Conservation (phyloP, 2,329 filamentous ascomycete species). For the Pseudogymnoascus sp. region DNA sequence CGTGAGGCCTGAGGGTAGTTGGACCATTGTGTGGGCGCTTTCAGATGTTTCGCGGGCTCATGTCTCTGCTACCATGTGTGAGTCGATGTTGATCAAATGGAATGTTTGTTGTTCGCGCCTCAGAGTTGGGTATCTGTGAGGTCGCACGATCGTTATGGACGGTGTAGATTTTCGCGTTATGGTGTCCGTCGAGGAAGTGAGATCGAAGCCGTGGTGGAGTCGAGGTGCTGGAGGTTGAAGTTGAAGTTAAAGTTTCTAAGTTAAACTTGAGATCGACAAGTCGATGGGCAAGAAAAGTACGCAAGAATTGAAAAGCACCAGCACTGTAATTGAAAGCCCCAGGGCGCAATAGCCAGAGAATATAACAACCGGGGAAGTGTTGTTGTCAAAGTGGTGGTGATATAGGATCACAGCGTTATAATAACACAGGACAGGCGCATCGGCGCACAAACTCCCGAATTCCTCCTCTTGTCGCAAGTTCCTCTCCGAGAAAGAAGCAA, state of each 20-base stretch:
- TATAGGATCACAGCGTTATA: slow-evolving; percentile 3
- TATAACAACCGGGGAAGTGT: background rate
- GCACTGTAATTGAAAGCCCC: background rate
- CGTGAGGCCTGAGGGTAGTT: slow-evolving; percentile 67
- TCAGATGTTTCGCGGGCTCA: background rate
- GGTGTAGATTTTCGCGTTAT: slow-evolving; percentile 8
- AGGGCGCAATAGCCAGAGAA: background rate
- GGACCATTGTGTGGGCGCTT: slow-evolving; percentile 57
- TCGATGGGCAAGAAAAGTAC: background rate
- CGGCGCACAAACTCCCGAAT: background rate
- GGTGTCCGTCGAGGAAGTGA: slow-evolving; percentile 9
- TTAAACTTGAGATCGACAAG: background rate
- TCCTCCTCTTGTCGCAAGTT: background rate
- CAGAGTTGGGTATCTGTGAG: background rate
- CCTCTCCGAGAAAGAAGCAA: background rate
- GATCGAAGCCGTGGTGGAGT: background rate
- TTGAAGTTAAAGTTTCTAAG: background rate
- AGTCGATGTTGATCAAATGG: background rate
- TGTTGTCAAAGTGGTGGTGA: background rate
- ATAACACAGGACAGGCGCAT: slow-evolving; percentile 2
- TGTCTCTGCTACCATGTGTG: slow-evolving; percentile 1
- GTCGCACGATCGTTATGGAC: background rate
- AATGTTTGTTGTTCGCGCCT: background rate
- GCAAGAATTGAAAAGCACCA: background rate
- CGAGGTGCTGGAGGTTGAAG: background rate